Evolutionary conservation across 306 rosid species (phyloP).

Genomic region (Cucumis hystrix): DNA sequence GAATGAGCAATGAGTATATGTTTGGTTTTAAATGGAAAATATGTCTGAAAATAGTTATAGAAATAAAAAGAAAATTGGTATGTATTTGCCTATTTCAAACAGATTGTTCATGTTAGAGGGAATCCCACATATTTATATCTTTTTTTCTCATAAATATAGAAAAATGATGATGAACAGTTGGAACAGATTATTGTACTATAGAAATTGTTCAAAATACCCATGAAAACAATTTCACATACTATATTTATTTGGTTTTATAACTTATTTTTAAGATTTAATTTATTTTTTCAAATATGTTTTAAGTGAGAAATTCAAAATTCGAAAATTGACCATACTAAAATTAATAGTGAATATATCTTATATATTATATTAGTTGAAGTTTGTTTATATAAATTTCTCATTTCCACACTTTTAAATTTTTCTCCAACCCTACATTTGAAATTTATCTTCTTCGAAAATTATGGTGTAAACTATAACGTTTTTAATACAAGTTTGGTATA

Average conservation of each 20-base stretch:
- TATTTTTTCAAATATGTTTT: no score
- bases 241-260: background rate
- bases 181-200: background rate
- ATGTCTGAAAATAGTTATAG: background rate
- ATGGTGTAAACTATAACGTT: no score
- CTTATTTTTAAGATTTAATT: background rate
- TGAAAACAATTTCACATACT: background rate
- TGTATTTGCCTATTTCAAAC: background rate
- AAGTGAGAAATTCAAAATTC: no score
- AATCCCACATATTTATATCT: background rate
- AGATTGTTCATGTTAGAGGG: background rate
- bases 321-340: no score
- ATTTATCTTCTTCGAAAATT: no score
- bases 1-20: background rate
- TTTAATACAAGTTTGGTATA: no score
- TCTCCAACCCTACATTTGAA: no score
- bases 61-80: background rate
- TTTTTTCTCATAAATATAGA: background rate
- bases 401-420: background rate
- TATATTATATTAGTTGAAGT: no score
- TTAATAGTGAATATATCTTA: no score
- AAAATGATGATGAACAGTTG: background rate
- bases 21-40: background rate
- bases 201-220: background rate
- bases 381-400: background rate